These are phyloP conservation scores for Termitomyces sp. DNA, from an alignment of 768 basidiomycete genomes.

Conservation along the genomic window DNA sequence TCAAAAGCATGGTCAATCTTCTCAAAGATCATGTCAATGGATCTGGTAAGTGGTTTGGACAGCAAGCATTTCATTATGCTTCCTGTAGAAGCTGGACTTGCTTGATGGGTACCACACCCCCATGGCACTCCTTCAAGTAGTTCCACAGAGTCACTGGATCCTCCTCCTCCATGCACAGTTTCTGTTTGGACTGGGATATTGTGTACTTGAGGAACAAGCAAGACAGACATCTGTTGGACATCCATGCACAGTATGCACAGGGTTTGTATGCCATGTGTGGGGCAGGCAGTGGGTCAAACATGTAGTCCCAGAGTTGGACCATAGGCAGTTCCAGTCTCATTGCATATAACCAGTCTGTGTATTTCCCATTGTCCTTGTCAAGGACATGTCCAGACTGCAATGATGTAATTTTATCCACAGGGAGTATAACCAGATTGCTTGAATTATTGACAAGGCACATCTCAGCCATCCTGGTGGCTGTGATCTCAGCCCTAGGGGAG, in stretches of 20 bases:
- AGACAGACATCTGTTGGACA: neutral
- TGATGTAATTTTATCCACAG: neutral
- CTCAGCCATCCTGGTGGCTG: neutral
- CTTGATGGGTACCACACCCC: neutral
- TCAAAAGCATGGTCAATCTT: too few relatives aligned
- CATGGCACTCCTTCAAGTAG: neutral
- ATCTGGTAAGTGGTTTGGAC: too few relatives aligned
- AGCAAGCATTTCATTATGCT: too few relatives aligned
- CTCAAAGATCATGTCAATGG: too few relatives aligned
- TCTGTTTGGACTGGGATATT: neutral
- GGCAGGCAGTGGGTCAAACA: neutral
- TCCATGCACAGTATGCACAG: neutral
- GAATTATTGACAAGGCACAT: neutral
- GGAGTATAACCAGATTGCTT: neutral
- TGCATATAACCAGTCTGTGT: too few relatives aligned
- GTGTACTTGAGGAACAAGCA: neutral
- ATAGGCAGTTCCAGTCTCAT: neutral
- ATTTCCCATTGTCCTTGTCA: too few relatives aligned
- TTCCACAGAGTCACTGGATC: too few relatives aligned
- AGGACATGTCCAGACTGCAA: too few relatives aligned
- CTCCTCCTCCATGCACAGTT: neutral
- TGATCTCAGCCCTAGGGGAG: too few relatives aligned
- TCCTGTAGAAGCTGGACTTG: too few relatives aligned
- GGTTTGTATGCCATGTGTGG: neutral
- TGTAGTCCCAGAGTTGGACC: neutral